A percentile compares a stretch with the other conserved stretches of the same genome.
These are phyloP conservation scores for Coleophoma cylindrospora DNA, from an alignment of 2,329 filamentous ascomycete genomes.

Conservation along the genomic window DNA sequence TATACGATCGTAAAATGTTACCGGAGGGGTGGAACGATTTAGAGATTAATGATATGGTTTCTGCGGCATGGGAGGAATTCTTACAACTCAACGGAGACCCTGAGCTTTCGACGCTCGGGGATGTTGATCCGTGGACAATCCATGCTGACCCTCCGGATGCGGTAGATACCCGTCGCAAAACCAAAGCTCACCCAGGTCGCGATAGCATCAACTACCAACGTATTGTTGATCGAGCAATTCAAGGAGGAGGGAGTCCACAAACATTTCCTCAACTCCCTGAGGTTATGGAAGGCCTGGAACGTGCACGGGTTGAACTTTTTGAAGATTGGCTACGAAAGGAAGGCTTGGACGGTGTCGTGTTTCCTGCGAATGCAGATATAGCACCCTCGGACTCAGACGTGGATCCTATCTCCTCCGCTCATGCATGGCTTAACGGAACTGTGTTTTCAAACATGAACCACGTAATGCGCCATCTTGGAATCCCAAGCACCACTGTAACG, in stretches of 20 bases:
- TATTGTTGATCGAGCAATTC: too few relatives aligned
- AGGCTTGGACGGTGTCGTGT: slow-evolving; percentile 39
- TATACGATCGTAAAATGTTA: background rate
- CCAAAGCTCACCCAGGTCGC: background rate
- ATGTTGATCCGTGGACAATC: background rate
- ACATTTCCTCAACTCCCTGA: slow-evolving; percentile 34
- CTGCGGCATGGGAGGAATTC: slow-evolving; percentile 1
- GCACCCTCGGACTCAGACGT: slow-evolving; percentile 41
- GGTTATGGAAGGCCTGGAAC: slow-evolving; percentile 40
- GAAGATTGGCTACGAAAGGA: slow-evolving; percentile 43
- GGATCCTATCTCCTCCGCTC: slow-evolving; percentile 23
- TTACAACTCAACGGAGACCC: background rate
- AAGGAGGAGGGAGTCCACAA: slow-evolving; percentile 25
- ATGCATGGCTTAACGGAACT: slow-evolving; percentile 43
- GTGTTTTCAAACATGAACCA: slow-evolving; percentile 49
- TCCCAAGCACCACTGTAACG: slow-evolving; percentile 46
- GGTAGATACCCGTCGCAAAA: background rate
- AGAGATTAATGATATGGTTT: background rate
- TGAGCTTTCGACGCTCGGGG: background rate
- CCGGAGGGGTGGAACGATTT: background rate
- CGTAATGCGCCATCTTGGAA: slow-evolving; percentile 46
- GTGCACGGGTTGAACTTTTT: slow-evolving; percentile 38
- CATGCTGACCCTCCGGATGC: background rate
- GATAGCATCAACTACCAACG: background rate
- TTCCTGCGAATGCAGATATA: slow-evolving; percentile 45